These are phyloP conservation scores for Halophytophthora batemanensis DNA, from an alignment of 352 stramenopile genomes.

Conservation along the genomic window DNA sequence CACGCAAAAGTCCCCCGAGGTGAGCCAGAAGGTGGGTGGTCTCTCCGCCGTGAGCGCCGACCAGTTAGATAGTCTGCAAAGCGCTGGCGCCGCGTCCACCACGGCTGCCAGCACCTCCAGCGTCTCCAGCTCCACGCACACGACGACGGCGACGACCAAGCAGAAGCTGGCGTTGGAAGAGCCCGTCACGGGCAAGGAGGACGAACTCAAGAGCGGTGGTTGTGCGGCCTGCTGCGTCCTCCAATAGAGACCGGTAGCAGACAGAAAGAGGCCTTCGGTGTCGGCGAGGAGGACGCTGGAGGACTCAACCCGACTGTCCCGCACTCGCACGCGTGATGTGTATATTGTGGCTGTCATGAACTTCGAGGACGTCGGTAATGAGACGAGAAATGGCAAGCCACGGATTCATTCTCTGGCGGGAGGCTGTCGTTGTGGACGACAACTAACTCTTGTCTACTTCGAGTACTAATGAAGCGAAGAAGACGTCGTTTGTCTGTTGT, in stretches of 20 bases:
- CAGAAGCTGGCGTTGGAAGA: constrained; percentile 22
- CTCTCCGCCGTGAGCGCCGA: constrained; percentile 35
- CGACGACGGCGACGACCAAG: constrained; percentile 25
- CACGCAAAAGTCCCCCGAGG: constrained; percentile 70
- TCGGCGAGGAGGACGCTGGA: too few relatives aligned
- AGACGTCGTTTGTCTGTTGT: too few relatives aligned
- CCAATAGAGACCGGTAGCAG: constrained; percentile 41
- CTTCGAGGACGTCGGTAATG: background rate
- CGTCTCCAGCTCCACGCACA: constrained; percentile 20
- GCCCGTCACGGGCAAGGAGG: constrained; percentile 9
- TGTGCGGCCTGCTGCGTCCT: constrained; percentile 70
- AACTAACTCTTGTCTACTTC: too few relatives aligned
- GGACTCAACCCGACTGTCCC: too few relatives aligned
- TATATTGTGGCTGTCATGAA: background rate
- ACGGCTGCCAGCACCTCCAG: background rate
- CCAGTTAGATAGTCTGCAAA: constrained; percentile 29
- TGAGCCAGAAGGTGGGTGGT: constrained; percentile 33
- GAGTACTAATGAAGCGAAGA: too few relatives aligned
- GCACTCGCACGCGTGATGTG: background rate
- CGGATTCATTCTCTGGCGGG: background rate
- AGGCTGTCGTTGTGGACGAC: too few relatives aligned
- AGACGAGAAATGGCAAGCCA: background rate
- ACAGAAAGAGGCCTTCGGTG: constrained; percentile 11
- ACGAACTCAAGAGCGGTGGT: constrained; percentile 42
- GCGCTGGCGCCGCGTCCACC: constrained; percentile 1